Evolutionary conservation across 2,329 filamentous ascomycete genomes (phyloP), one percentile per base, ranked within the genome.

Genomic region (Pestalotiopsis sp.): DNA sequence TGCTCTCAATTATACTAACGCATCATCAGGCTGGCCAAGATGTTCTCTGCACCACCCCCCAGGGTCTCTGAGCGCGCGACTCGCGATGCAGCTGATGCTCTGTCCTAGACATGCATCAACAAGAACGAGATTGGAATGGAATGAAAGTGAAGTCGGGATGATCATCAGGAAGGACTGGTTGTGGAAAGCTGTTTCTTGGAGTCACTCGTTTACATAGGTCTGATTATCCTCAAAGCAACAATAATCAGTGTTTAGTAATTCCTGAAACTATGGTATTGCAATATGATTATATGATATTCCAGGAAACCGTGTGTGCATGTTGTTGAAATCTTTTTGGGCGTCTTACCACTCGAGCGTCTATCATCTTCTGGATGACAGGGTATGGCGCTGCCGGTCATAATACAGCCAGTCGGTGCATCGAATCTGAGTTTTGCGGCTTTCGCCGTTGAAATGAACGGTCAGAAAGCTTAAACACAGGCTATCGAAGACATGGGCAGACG

Each of bases 171-270:
- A 64, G 30, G 20, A 24, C 7, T 26, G 4, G 20, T 20, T 20
- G 44, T 22, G 26, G n/a, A 20, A 5, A n/a, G 22, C 7, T 38
- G 63, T 65, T 38, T 39, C 48, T 65, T 56, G 63, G 44, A 56
- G 63, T 56, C 63, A 39, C 48, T 65, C 63, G 48, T 65, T 65
- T 30, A 35, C 30, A 35, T 35, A 65, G 26, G 0, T 52, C 11
- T 64, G 40, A 38, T 24, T 64, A 44, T 39, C 22, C 26, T 64
- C 40, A 26, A 64, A 52, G 61, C 61, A 64, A 64, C 61, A 52
- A 64, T 64, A 39, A 62, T 24, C 56, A 58, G 30, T 59, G n/a
- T 26, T 26, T 1, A 35, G 6, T 26, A 59, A 59, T 35, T 35
- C 56, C 20, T 26, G n/a, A n/a, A n/a, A n/a, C n/a, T n/a, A n/a